Base-by-base conservation (phyloP, 164 flowering plant species). In the Vitis labrusca region DNA sequence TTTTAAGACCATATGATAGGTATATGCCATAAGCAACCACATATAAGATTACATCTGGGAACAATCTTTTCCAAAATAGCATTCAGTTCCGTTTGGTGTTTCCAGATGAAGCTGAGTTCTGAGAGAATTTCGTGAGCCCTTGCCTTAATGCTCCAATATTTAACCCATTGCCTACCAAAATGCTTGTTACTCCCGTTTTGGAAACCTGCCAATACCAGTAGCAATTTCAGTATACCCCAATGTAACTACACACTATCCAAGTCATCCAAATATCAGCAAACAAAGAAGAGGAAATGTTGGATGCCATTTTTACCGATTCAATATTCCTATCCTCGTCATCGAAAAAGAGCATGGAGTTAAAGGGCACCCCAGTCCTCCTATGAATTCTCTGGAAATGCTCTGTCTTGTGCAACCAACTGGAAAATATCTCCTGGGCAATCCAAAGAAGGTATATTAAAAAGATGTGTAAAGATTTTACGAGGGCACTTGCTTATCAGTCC, bases 321-420 rank as follows among this genome's bases (percentile, higher is more conserved):
- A 88, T 90, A 76, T 93, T 95, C 71, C 97, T 84, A 69, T 90
- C 83, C 77, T 95, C 97, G 65, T 95, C 98, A 67, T 95, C 97
- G 70, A 93, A 95, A 69, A 95, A 95, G 56, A 95, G 91, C 98
- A 95, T 93, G 14, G 93, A 88, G 44, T 79, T 85, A 68, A 69
- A 91, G 32, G 97, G 97, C 44, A 95, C 80, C 65, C 90, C 86
- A 47, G 97, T 95, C 82, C 78, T 67, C 82, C 78, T 67, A 71
- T 93, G 89, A 68, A 95, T 86, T 76, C 73, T 85, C 77, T 91
- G 85, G 69, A 95, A 93, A 82, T 95, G 99, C 55, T 19, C 0
- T 0, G 97, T 93, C 79, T 95, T 95, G 83, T 91, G 93, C 0
- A 88, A 86, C 93, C 92, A 88, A 69, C 98, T 93, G 27, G 99